Percentiles rank a stretch among this genome's conserved stretches.
Conservation (phyloP, 2,329 filamentous ascomycete genomes). For the Alternaria sp. region DNA sequence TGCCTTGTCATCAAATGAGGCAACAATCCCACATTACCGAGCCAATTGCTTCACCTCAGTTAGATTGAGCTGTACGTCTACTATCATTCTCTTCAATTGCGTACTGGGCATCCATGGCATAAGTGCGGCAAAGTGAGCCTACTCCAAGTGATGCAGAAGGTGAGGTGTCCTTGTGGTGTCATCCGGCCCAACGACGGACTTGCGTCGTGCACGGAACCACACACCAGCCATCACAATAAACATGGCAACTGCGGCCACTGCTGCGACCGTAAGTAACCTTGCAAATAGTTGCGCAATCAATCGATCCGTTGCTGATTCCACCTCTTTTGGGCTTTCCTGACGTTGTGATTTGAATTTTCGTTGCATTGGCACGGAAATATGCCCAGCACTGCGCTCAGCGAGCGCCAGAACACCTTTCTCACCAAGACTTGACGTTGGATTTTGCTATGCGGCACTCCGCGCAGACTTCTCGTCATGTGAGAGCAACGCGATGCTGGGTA, state of each 20-base stretch:
- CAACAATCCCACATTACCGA: slow-evolving; percentile 38
- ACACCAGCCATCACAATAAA: slow-evolving; percentile 47
- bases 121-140: slow-evolving; percentile 27
- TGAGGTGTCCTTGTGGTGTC: slow-evolving; percentile 42
- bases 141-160: slow-evolving; percentile 30
- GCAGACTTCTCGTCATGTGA: slow-evolving; percentile 52
- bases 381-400: slow-evolving; percentile 29
- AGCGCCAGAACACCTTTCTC: slow-evolving; percentile 19
- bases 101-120: slow-evolving; percentile 22
- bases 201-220: slow-evolving; percentile 42
- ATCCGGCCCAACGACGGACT: slow-evolving; percentile 35
- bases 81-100: slow-evolving; percentile 21
- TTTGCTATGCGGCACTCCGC: slow-evolving; percentile 52
- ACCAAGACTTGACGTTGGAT: slow-evolving; percentile 49
- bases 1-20: slow-evolving; percentile 41
- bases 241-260: slow-evolving; percentile 41
- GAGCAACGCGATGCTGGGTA: slow-evolving; percentile 50
- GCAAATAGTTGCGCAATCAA: slow-evolving; percentile 44
- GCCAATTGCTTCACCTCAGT: slow-evolving; percentile 39
- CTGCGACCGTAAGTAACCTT: slow-evolving; percentile 43
- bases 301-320: slow-evolving; percentile 36
- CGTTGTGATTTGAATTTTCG: slow-evolving; percentile 27
- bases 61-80: slow-evolving; percentile 36
- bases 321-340: slow-evolving; percentile 28
- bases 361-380: slow-evolving; percentile 28